These are phyloP conservation scores for Psilocybe azurescens DNA, from an alignment of 768 basidiomycete species.

Conservation along the genomic window DNA sequence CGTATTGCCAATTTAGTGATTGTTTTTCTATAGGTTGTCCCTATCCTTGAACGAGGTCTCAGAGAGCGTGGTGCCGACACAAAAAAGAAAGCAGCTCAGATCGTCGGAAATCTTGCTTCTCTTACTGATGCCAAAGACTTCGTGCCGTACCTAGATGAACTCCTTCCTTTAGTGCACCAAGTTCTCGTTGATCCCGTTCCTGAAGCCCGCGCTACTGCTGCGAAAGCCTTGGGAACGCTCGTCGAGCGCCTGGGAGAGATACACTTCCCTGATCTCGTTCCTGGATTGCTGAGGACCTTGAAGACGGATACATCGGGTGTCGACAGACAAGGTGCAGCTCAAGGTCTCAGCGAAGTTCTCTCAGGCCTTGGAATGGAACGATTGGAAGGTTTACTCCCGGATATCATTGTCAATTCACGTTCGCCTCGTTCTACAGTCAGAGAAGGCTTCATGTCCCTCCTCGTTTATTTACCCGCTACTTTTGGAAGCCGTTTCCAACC, in stretches of 20 bases:
- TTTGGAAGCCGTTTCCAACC: slow-evolving; percentile 97
- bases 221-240: slow-evolving; percentile 95
- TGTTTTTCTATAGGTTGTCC: slow-evolving; percentile 68
- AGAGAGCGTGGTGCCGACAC: slow-evolving; percentile 92
- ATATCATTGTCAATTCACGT: slow-evolving; percentile 90
- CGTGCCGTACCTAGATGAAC: slow-evolving; percentile 88
- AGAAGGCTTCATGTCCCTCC: slow-evolving; percentile 98
- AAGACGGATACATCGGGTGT: slow-evolving; percentile 95
- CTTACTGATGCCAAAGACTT: slow-evolving; percentile 91
- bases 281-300: slow-evolving; percentile 84
- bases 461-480: slow-evolving; percentile 94
- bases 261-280: slow-evolving; percentile 95
- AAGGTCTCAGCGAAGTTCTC: slow-evolving; percentile 94
- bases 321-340: slow-evolving; percentile 97
- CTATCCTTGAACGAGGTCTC: slow-evolving; percentile 92
- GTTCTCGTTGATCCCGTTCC: slow-evolving; percentile 98
- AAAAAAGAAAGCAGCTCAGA: slow-evolving; percentile 95
- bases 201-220: slow-evolving; percentile 96
- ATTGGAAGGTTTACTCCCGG: slow-evolving; percentile 91
- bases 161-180: slow-evolving; percentile 89
- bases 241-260: slow-evolving; percentile 94
- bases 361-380: slow-evolving; percentile 98
- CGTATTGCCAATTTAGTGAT: not conserved
- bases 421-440: slow-evolving; percentile 90
- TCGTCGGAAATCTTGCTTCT: slow-evolving; percentile 96